Evolutionary conservation across 139 green algal genomes (phyloP).

Genomic region (Volvox reticuliferus): DNA sequence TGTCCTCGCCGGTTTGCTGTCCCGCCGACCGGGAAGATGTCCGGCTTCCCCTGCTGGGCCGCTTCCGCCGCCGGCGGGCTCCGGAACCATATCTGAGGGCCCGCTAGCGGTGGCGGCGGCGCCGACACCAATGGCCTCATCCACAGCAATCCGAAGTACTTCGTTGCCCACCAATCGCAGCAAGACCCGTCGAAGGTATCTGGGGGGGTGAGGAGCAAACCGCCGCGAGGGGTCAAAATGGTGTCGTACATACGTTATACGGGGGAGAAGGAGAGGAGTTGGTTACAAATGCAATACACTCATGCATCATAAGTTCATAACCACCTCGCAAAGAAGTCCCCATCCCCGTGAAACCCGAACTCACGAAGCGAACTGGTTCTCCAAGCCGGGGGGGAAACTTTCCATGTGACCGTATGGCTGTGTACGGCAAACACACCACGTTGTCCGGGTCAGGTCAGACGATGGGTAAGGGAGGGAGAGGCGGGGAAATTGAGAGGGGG

Average conservation of each 20-base stretch:
- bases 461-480: not conserved
- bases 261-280: too few species aligned
- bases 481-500: too few species aligned
- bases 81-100: too few species aligned
- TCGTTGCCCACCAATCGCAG: not conserved
- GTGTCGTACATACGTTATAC: too few species aligned
- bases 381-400: not conserved
- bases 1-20: not conserved
- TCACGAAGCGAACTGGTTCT: slow-evolving; percentile 27
- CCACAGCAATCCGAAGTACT: not conserved
- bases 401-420: not conserved
- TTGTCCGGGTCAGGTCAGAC: not conserved
- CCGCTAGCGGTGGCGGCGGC: not conserved
- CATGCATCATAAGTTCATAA: too few species aligned
- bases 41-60: not conserved
- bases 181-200: not conserved
- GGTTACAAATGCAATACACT: too few species aligned
- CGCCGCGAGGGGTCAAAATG: too few species aligned
- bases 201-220: not conserved
- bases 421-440: not conserved
- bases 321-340: not conserved
- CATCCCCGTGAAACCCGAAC: not conserved
- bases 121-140: not conserved
- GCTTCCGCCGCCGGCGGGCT: not conserved
- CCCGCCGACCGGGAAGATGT: not conserved